These are phyloP conservation scores for Amphibolis antarctica DNA, from an alignment of 106 monocot genomes.

Conservation along the genomic window DNA sequence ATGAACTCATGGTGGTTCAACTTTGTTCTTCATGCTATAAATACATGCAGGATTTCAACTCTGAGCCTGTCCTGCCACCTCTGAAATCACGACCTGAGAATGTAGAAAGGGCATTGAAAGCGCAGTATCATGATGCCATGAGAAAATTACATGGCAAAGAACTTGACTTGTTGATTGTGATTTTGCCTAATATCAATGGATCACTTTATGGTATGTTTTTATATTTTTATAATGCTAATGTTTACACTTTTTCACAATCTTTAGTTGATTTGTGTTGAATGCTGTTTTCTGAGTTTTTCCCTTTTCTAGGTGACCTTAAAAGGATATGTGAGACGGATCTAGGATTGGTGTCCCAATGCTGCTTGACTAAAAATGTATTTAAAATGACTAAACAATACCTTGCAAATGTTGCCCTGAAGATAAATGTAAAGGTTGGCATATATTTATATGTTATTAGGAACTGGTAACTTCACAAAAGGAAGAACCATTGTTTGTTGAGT, in stretches of 20 bases:
- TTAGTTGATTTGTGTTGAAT: neutral
- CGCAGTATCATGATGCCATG: constrained; percentile 43
- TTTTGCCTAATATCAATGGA: constrained; percentile 91
- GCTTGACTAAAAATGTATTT: constrained; percentile 84
- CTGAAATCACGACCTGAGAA: constrained; percentile 52
- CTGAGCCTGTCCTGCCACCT: constrained; percentile 55
- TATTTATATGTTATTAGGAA: neutral
- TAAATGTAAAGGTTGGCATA: constrained; percentile 75
- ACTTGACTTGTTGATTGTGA: constrained; percentile 73
- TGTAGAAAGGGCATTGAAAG: constrained; percentile 63
- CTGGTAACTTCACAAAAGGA: too few relatives aligned
- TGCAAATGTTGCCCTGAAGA: constrained; percentile 91
- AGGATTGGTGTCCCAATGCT: constrained; percentile 89
- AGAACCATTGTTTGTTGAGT: too few relatives aligned
- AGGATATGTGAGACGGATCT: constrained; percentile 94
- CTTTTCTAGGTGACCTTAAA: constrained; percentile 58
- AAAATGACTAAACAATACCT: constrained; percentile 83
- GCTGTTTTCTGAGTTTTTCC: neutral
- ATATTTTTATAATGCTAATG: neutral
- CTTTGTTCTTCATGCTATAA: too few relatives aligned
- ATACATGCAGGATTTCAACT: constrained; percentile 79
- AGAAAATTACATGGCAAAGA: constrained; percentile 45
- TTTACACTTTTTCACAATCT: neutral
- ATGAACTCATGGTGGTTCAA: too few relatives aligned
- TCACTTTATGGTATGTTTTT: constrained; percentile 80